Percentiles rank a stretch among this genome's conserved stretches.
These are phyloP conservation scores for Hygrophoropsis aurantiaca DNA, from an alignment of 768 basidiomycete genomes.

Conservation along the genomic window DNA sequence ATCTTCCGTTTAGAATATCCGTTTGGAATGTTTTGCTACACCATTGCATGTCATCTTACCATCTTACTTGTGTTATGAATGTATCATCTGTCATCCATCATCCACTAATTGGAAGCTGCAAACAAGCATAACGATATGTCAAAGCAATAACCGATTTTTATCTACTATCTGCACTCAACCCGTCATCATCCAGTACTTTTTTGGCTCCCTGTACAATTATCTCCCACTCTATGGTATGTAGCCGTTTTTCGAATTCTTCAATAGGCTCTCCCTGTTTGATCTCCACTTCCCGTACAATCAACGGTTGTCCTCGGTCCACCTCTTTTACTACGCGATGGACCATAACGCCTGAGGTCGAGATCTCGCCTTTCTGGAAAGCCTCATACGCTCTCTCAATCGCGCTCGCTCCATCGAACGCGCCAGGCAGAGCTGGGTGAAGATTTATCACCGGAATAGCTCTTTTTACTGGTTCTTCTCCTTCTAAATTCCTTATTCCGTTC, in stretches of 20 bases:
- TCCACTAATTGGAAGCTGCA: no score
- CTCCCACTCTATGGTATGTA: slow-evolving; percentile 86
- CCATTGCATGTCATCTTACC: no score
- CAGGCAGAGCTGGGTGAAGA: slow-evolving; percentile 93
- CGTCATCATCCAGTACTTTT: slow-evolving; percentile 57
- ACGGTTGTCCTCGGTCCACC: slow-evolving; percentile 88
- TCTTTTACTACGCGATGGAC: slow-evolving; percentile 91
- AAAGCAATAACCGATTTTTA: no score
- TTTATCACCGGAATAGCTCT: slow-evolving; percentile 84
- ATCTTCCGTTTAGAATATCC: no score
- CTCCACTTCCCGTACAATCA: slow-evolving; percentile 78
- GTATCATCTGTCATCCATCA: no score
- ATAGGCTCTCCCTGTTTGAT: slow-evolving; percentile 70
- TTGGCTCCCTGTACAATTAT: slow-evolving; percentile 87
- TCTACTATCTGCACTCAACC: no score
- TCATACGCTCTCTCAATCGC: slow-evolving; percentile 89
- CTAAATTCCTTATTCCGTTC: slow-evolving; percentile 38
- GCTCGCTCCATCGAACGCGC: slow-evolving; percentile 94
- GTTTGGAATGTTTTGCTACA: no score
- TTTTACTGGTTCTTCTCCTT: slow-evolving; percentile 30
- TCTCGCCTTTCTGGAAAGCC: slow-evolving; percentile 82
- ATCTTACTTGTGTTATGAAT: no score
- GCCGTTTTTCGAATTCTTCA: slow-evolving; percentile 68
- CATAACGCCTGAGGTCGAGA: slow-evolving; percentile 82
- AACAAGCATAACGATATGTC: no score